Percentiles rank a stretch among this genome's conserved stretches.
Evolutionary conservation across 176 grass and related monocot species (phyloP).

Genomic region (Pontederia crassipes): DNA sequence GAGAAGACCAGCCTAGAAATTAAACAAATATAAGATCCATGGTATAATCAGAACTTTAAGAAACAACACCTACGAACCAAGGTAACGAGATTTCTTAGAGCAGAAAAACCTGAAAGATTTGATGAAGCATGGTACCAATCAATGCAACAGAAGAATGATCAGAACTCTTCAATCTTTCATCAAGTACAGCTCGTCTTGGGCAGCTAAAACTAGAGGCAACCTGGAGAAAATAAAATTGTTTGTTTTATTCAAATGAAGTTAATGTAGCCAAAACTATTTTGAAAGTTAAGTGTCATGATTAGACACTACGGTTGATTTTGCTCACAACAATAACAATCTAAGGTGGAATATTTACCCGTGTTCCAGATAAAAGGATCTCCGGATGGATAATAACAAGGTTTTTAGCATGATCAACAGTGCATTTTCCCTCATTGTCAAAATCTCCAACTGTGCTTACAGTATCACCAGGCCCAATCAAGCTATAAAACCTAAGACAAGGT

Average conservation of each 20-base stretch:
- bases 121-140: slow-evolving; percentile 94
- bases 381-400: slow-evolving; percentile 86
- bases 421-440: slow-evolving; percentile 62
- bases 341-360: slow-evolving; percentile 52
- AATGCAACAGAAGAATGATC: slow-evolving; percentile 70
- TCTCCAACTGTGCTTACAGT: slow-evolving; percentile 80
- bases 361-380: slow-evolving; percentile 81
- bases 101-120: slow-evolving; percentile 87
- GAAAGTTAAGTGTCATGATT: neutral
- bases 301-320: neutral
- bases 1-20: slow-evolving; percentile 59
- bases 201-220: slow-evolving; percentile 96
- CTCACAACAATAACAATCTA: neutral
- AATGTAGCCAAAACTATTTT: neutral
- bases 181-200: slow-evolving; percentile 73
- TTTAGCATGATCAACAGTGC: slow-evolving; percentile 45
- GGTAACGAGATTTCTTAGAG: slow-evolving; percentile 9
- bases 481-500: slow-evolving; percentile 58
- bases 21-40: slow-evolving; percentile 11
- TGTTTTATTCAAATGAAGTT: slow-evolving; percentile 5
- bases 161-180: slow-evolving; percentile 76
- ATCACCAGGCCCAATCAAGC: slow-evolving; percentile 57
- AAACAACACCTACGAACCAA: slow-evolving; percentile 9
- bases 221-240: slow-evolving; percentile 31
- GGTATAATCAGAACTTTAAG: slow-evolving; percentile 6